These are phyloP conservation scores for Tuber aestivum DNA, from an alignment of 495 filamentous ascomycete genomes.

Conservation along the genomic window DNA sequence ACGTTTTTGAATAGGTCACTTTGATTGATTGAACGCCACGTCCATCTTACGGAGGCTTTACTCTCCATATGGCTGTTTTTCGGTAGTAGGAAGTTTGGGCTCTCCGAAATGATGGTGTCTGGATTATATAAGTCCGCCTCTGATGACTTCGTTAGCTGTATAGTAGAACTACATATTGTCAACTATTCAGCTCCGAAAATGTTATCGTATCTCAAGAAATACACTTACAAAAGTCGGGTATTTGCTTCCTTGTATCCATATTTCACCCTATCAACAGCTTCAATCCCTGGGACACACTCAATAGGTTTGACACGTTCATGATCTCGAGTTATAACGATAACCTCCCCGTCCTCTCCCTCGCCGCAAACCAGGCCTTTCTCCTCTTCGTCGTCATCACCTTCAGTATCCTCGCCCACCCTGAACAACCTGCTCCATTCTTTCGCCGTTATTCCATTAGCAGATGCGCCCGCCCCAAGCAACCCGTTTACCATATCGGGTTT, in stretches of 20 bases:
- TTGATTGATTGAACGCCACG: conserved; percentile 8
- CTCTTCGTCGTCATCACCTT: conserved; percentile 6
- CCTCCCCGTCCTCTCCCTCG: not conserved
- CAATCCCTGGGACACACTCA: not conserved
- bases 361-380: conserved; percentile 11
- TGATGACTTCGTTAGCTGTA: not conserved
- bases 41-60: conserved; percentile 9
- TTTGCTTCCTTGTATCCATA: not conserved
- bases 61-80: not conserved
- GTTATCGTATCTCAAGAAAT: not conserved
- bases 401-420: not conserved
- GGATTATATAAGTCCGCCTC: not conserved
- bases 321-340: not conserved
- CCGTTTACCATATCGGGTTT: conserved; percentile 24
- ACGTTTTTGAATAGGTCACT: not conserved
- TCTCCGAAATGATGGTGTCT: conserved; percentile 6
- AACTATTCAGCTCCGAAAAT: not conserved
- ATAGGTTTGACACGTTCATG: not conserved
- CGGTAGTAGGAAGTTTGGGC: not conserved
- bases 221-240: not conserved
- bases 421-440: conserved; percentile 10
- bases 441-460: not conserved
- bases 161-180: not conserved
- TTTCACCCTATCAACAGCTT: not conserved
- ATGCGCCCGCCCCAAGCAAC: conserved; percentile 19